These are phyloP conservation scores for Garcia nutans DNA, from an alignment of 345 rosid genomes.

Conservation along the genomic window DNA sequence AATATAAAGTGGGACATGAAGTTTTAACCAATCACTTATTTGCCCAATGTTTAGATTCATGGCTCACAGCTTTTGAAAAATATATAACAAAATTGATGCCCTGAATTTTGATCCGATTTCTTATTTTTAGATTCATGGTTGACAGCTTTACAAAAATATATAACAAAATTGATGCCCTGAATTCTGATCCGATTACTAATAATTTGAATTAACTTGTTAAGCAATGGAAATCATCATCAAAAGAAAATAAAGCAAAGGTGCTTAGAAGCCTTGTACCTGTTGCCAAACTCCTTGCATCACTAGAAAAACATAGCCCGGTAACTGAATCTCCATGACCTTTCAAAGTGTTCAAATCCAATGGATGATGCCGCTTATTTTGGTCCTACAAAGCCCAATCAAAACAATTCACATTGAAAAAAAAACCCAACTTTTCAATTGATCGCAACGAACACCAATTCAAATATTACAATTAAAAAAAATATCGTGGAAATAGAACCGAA, in stretches of 20 bases:
- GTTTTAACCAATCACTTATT: no score
- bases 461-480: neutral
- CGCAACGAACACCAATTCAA: neutral
- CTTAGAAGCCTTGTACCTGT: constrained; percentile 49
- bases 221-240: neutral
- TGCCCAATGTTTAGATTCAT: no score
- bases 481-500: neutral
- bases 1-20: no score
- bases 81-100: neutral
- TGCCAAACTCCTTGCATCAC: constrained; percentile 71
- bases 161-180: neutral
- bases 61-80: neutral
- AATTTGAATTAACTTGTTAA: neutral
- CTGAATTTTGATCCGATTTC: neutral
- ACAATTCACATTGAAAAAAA: neutral
- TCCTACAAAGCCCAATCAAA: constrained; percentile 42
- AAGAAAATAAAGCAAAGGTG: neutral
- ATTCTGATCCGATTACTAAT: neutral
- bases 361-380: constrained; percentile 76
- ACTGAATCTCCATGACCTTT: constrained; percentile 96
- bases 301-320: constrained; percentile 70
- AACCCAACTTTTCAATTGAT: neutral
- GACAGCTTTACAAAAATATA: no score
- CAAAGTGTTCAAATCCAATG: constrained; percentile 87
- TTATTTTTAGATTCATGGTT: no score